Evolutionary conservation across 202 grass and related monocot genomes (phyloP).

Genomic region (Saccharum hybrid): DNA sequence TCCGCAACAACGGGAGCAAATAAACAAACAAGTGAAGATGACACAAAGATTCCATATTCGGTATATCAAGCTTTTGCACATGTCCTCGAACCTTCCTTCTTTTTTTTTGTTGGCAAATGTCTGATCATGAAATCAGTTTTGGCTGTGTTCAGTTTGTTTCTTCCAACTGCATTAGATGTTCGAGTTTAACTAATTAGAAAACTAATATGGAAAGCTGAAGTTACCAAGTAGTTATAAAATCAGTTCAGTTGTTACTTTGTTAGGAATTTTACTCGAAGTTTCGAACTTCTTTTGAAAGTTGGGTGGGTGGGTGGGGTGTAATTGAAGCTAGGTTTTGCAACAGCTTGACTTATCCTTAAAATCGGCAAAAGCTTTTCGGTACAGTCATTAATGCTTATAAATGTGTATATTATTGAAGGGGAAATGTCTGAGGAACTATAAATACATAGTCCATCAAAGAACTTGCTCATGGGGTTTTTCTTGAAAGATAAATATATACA

Average conservation of each 20-base stretch:
- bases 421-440: neutral
- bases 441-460: neutral
- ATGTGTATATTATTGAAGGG: neutral
- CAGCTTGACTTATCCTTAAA: neutral
- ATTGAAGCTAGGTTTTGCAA: neutral
- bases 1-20: slow-evolving; percentile 55
- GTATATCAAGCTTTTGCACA: slow-evolving; percentile 52
- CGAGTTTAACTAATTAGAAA: neutral
- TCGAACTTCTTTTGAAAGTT: neutral
- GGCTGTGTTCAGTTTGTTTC: neutral
- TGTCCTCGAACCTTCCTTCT: neutral
- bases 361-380: neutral
- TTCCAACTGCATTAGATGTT: neutral
- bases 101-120: neutral
- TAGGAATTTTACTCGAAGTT: neutral
- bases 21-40: slow-evolving; percentile 81
- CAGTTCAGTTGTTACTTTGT: neutral
- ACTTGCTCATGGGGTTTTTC: neutral
- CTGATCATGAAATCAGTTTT: slow-evolving; percentile 9
- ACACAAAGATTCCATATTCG: slow-evolving; percentile 57
- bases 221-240: neutral
- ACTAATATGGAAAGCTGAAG: slow-evolving; percentile 1
- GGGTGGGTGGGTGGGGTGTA: too few species aligned
- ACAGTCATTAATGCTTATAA: neutral
- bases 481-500: neutral